A percentile compares a stretch with the other conserved stretches of the same genome.
Conservation (phyloP, 192 early-diverging fungal species). For the Coemansia reversa region DNA sequence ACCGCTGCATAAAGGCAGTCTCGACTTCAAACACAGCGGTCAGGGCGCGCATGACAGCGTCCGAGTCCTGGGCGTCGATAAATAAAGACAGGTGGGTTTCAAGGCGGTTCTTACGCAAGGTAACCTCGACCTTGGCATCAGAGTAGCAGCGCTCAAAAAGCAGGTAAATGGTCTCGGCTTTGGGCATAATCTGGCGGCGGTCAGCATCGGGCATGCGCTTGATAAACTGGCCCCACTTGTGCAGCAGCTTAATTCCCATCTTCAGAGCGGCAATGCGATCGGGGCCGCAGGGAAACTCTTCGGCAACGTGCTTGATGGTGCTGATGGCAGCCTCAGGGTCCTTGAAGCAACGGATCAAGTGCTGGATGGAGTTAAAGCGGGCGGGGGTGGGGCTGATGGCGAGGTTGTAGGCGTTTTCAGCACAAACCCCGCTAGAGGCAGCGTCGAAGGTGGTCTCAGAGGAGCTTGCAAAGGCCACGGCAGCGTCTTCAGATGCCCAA, state of each 20-base stretch:
- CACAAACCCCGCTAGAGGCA: not conserved
- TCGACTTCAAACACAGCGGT: conserved; percentile 38
- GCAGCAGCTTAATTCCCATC: conserved; percentile 53
- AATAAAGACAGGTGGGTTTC: conserved; percentile 36
- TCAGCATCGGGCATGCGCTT: conserved; percentile 45
- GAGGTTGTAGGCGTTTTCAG: conserved; percentile 13
- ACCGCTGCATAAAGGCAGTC: not conserved
- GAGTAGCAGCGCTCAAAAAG: conserved; percentile 40
- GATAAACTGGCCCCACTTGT: conserved; percentile 47
- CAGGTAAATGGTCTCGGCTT: conserved; percentile 41
- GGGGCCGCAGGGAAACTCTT: conserved; percentile 58
- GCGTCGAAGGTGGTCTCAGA: not conserved
- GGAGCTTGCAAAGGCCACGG: not conserved
- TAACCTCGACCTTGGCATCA: conserved; percentile 27
- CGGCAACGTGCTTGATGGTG: conserved; percentile 57
- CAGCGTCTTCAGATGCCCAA: conserved; percentile 21
- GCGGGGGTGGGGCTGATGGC: conserved; percentile 31
- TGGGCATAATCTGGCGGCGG: conserved; percentile 22
- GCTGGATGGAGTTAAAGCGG: conserved; percentile 57
- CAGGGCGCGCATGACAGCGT: conserved; percentile 17
- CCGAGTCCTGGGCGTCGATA: conserved; percentile 13
- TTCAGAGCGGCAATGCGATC: conserved; percentile 64
- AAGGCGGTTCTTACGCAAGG: conserved; percentile 25
- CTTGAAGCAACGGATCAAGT: conserved; percentile 56
- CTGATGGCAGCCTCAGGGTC: conserved; percentile 56